Evolutionary conservation across 306 rosid genomes (phyloP).

Genomic region (Lablab purpureus): DNA sequence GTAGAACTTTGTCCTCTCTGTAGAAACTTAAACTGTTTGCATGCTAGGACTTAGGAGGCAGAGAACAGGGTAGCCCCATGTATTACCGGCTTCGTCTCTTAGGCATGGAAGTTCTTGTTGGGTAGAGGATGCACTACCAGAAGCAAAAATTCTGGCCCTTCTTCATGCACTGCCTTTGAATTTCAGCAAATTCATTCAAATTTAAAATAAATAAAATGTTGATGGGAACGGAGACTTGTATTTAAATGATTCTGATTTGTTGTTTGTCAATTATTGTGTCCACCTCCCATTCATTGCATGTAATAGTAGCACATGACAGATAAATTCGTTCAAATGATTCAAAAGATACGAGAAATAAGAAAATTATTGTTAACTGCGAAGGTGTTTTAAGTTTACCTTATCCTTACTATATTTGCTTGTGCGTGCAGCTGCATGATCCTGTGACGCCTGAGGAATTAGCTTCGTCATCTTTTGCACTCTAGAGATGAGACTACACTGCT

Average conservation of each 20-base stretch:
- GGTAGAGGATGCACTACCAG: neutral
- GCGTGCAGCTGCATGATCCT: slow-evolving; percentile 81
- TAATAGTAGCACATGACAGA: slow-evolving; percentile 4
- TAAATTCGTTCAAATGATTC: neutral
- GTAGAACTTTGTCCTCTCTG: neutral
- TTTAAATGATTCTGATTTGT: slow-evolving; percentile 9
- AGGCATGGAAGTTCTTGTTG: slow-evolving; percentile 2
- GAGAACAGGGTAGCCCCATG: neutral
- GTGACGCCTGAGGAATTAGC: slow-evolving; percentile 80
- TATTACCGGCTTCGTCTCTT: slow-evolving; percentile 25
- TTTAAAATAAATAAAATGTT: neutral
- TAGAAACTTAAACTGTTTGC: neutral
- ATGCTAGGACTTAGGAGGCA: neutral
- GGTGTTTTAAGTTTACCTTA: slow-evolving; percentile 17
- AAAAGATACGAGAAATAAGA: slow-evolving; percentile 23
- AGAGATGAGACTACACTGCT: slow-evolving; percentile 42
- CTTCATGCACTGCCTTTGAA: neutral
- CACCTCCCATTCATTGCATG: neutral
- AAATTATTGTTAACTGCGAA: neutral
- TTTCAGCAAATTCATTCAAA: neutral
- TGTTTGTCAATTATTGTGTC: neutral
- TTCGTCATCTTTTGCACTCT: slow-evolving; percentile 62
- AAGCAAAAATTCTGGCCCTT: neutral
- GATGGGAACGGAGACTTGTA: neutral
- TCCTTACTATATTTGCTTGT: slow-evolving; percentile 41